Evolutionary conservation across 495 filamentous ascomycete species (phyloP), one percentile per base, ranked within the genome.

Genomic region (Aspergillus panamensis): DNA sequence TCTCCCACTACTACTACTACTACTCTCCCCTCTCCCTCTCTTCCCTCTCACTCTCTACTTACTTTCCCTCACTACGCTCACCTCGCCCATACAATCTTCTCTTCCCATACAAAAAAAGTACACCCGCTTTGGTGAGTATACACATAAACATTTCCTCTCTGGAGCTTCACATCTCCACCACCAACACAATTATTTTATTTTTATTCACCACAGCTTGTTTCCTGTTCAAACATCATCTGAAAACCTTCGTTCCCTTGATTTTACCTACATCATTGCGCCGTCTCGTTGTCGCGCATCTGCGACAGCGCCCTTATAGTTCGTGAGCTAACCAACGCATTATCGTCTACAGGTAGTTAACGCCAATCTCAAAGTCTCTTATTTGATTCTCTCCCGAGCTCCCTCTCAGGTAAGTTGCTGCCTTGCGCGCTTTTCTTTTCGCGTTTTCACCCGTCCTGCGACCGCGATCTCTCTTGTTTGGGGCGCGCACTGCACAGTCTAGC

Each of bases 1-100:
- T 76, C 77, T 80, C 80, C 79, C 81, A 83, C n/a, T n/a, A n/a
- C n/a, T 25, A 25, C 79, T 84, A 83, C 84, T 84, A 82, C 80
- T 76, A 75, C 73, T 63, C 65, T 73, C 68, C 64, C 67, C 69
- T 63, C 71, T 70, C 64, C 68, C 66, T 58, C 70, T 66, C 65
- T 64, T 25, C 62, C 49, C 72, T 66, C 71, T 67, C 65, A 39
- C 67, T 63, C 69, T 70, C 63, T 66, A 74, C 72, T 73, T 73
- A 67, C 72, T 71, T 66, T 63, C 67, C 68, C 73, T 76, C 59
- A 79, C 79, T 74, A 76, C 75, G 65, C 69, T 58, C 62, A 31
- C 25, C 70, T 76, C 79, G 71, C 80, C 76, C 82, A 82, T 81
- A 85, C 81, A 83, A 84, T 79, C 75, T 78, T 75, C 70, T 76